Conservation (phyloP, 768 basidiomycete genomes). For the Tubosaeta brunneosetosa region DNA sequence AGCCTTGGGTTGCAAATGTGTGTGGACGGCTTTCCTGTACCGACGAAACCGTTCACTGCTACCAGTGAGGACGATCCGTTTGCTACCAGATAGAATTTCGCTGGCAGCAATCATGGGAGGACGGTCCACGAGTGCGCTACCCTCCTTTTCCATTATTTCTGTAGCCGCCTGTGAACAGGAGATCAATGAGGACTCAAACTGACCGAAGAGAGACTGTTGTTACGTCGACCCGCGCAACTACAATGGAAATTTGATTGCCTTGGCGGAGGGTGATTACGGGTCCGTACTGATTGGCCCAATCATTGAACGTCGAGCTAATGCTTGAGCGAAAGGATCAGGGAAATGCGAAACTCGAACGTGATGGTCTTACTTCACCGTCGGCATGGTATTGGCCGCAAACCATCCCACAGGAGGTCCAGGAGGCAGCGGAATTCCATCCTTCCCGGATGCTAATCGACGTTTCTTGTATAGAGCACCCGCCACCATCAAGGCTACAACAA, state of each 20-base stretch:
- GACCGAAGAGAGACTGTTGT: not conserved
- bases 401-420: not conserved
- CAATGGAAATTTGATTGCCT: slow-evolving; percentile 32
- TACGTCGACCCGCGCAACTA: slow-evolving; percentile 19
- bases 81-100: slow-evolving; percentile 51
- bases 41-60: slow-evolving; percentile 53
- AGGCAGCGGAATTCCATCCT: not conserved
- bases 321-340: slow-evolving; percentile 4
- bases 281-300: slow-evolving; percentile 54
- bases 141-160: slow-evolving; percentile 61
- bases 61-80: slow-evolving; percentile 46
- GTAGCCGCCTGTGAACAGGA: slow-evolving; percentile 39
- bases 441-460: not conserved
- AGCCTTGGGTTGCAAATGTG: slow-evolving; percentile 47
- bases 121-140: slow-evolving; percentile 45
- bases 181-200: not conserved
- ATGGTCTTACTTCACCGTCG: not conserved
- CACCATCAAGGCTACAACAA: not conserved
- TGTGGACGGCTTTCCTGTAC: slow-evolving; percentile 50
- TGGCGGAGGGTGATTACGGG: slow-evolving; percentile 53
- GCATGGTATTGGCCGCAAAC: not conserved
- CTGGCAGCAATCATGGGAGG: slow-evolving; percentile 49
- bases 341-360: not conserved
- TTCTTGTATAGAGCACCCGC: not conserved
- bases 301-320: slow-evolving; percentile 35